These are phyloP conservation scores for Carex cristatella DNA, from an alignment of 176 grass and related monocot species.

Conservation along the genomic window DNA sequence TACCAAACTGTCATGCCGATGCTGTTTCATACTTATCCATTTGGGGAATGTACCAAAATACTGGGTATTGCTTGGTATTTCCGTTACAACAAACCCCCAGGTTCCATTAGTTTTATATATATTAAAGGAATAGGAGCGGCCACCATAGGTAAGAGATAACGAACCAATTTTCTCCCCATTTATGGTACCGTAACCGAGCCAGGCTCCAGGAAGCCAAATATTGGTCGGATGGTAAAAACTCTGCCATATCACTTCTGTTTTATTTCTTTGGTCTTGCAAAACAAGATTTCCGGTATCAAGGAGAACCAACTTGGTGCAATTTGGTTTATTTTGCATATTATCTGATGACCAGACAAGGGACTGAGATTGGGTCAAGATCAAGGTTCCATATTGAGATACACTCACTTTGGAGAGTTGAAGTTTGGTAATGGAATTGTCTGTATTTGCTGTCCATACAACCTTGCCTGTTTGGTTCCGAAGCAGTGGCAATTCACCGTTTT, in stretches of 20 bases:
- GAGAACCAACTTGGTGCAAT: neutral
- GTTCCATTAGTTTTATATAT: neutral
- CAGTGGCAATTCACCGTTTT: neutral
- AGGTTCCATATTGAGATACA: neutral
- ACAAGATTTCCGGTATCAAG: slow-evolving; percentile 37
- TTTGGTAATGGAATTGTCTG: slow-evolving; percentile 15
- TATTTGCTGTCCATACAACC: slow-evolving; percentile 17
- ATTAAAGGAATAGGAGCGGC: neutral
- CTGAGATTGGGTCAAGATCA: slow-evolving; percentile 12
- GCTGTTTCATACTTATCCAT: neutral
- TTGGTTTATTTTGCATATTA: neutral
- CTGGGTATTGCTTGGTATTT: neutral
- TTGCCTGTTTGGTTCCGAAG: neutral
- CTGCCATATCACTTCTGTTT: slow-evolving; percentile 24
- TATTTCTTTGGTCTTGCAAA: slow-evolving; percentile 1
- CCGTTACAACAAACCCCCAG: neutral
- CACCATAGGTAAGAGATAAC: neutral
- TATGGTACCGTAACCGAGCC: slow-evolving; percentile 23
- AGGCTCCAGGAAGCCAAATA: slow-evolving; percentile 25
- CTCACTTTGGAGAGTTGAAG: neutral
- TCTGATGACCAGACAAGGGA: slow-evolving; percentile 27
- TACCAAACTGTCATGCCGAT: neutral
- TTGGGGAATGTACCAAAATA: neutral
- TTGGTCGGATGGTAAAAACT: slow-evolving; percentile 38
- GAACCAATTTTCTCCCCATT: neutral